These are phyloP conservation scores for Trichoderma afroharzianum DNA, from an alignment of 2,329 filamentous ascomycete species.

Conservation along the genomic window DNA sequence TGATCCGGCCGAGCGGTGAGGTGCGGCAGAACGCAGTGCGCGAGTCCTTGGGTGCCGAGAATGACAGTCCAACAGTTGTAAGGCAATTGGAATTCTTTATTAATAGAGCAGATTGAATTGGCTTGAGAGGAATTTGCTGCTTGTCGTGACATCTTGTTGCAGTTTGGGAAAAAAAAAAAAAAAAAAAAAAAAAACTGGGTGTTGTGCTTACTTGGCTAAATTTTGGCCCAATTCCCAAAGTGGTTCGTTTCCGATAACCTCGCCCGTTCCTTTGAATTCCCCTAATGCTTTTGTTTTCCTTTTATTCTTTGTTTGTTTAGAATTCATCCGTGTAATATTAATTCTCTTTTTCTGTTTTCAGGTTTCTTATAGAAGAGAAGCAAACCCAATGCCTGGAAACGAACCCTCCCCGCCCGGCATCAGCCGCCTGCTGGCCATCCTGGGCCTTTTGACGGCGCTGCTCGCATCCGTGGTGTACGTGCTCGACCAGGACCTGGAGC, in stretches of 20 bases:
- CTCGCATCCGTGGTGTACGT: constrained; percentile 52
- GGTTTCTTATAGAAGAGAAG: neutral
- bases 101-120: neutral
- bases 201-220: neutral
- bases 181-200: no score
- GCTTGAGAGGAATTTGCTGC: neutral
- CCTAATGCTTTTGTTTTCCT: neutral
- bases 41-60: neutral
- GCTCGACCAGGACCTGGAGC: constrained; percentile 56
- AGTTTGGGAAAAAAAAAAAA: neutral
- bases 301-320: neutral
- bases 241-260: neutral
- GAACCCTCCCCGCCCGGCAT: constrained; percentile 25
- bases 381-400: constrained; percentile 19
- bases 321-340: neutral
- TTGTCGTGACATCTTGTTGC: neutral
- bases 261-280: neutral
- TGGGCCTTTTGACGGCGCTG: constrained; percentile 53
- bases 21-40: constrained; percentile 24
- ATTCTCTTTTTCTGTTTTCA: neutral
- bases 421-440: constrained; percentile 42
- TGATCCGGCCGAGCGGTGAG: constrained; percentile 28
- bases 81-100: neutral
- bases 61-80: neutral
- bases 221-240: neutral